phyloP scores from a whole-genome alignment of 2,329 filamentous ascomycete genomes.

The Dryadomyces quercivorus region DNA sequence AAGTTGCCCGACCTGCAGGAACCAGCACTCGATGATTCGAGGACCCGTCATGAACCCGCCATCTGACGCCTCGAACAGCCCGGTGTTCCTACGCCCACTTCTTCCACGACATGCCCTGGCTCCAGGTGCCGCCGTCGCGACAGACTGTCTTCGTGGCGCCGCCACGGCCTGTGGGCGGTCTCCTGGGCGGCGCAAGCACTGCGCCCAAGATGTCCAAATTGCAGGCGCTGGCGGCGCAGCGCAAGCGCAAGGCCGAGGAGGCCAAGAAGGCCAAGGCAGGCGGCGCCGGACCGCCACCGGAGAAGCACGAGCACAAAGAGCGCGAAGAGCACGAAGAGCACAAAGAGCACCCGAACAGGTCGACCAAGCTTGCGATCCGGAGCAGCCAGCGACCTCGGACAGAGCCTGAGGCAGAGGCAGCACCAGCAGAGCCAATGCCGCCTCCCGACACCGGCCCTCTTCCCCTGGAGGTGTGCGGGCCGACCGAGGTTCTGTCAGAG shows the following conservation, averaged over 20 bases:
- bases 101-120: conserved; percentile 81
- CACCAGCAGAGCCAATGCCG: neutral
- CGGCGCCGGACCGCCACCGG: neutral
- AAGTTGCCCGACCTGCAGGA: neutral
- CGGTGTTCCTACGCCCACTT: conserved; percentile 37
- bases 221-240: conserved; percentile 74
- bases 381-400: neutral
- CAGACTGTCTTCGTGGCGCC: conserved; percentile 52
- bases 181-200: conserved; percentile 63
- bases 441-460: neutral
- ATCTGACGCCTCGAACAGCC: conserved; percentile 3
- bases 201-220: conserved; percentile 75
- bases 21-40: neutral
- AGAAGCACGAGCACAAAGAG: conserved; percentile 12
- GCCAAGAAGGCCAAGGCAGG: conserved; percentile 26
- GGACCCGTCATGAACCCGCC: neutral
- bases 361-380: conserved; percentile 9
- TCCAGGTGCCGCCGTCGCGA: conserved; percentile 55
- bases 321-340: too few relatives aligned
- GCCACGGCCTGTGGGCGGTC: conserved; percentile 43
- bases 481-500: neutral
- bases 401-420: neutral
- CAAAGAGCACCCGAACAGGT: conserved; percentile 16
- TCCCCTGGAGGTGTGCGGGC: neutral
- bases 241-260: conserved; percentile 70